Evolutionary conservation across 345 rosid genomes (phyloP).

Genomic region (Moringa oleifera): DNA sequence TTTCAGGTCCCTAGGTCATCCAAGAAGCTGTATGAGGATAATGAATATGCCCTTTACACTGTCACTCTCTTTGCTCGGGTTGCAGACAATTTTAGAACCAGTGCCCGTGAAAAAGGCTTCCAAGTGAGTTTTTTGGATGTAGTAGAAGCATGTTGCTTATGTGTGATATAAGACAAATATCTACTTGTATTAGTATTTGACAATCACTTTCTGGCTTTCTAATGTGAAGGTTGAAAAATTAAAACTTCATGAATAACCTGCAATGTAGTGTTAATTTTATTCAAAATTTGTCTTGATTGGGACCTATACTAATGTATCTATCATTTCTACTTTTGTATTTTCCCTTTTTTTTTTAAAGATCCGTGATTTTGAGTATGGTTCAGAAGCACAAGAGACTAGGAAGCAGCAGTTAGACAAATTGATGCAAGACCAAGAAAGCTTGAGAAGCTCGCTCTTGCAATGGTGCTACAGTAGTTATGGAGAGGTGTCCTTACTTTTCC

Average conservation of each 20-base stretch:
- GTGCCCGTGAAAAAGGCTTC: conserved; percentile 81
- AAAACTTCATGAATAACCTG: too few species aligned
- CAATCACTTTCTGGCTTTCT: too few species aligned
- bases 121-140: conserved; percentile 56
- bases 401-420: conserved; percentile 80
- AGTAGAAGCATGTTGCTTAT: too few species aligned
- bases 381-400: conserved; percentile 78
- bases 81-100: conserved; percentile 82
- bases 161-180: not conserved
- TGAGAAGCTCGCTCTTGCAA: conserved; percentile 88
- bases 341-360: conserved; percentile 36
- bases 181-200: too few species aligned
- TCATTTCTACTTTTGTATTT: conserved; percentile 7
- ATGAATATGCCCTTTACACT: conserved; percentile 94
- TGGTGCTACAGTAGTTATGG: conserved; percentile 99
- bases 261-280: too few species aligned
- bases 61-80: conserved; percentile 83
- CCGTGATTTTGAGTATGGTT: conserved; percentile 87
- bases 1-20: conserved; percentile 96
- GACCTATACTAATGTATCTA: too few species aligned
- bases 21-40: conserved; percentile 88
- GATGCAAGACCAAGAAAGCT: conserved; percentile 69
- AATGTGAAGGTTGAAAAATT: too few species aligned
- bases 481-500: conserved; percentile 59
- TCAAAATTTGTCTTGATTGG: too few species aligned